phyloP scores from a whole-genome alignment of 1,284 basidiomycete species.

The Chiua sp. region DNA sequence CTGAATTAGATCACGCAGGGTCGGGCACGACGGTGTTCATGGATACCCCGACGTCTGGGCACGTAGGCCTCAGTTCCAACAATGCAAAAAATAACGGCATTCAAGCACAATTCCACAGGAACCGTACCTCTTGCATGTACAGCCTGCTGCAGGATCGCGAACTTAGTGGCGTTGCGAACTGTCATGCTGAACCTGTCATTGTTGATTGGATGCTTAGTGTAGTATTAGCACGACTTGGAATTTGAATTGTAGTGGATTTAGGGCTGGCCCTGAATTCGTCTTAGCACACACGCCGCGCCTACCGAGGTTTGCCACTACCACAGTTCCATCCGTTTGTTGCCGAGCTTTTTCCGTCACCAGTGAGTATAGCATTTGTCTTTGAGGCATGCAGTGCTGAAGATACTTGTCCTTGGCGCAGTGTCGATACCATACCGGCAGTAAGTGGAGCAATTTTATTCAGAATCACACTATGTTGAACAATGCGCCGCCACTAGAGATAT shows the following conservation, averaged over 20 bases:
- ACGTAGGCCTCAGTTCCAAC: not conserved
- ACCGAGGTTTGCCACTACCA: constrained; percentile 3
- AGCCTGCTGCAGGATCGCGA: constrained; percentile 4
- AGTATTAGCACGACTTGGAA: too few relatives aligned
- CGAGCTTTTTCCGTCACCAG: constrained; percentile 12
- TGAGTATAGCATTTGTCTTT: constrained; percentile 19
- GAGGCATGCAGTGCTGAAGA: constrained; percentile 1
- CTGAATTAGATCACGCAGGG: not conserved
- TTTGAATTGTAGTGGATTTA: constrained; percentile 30
- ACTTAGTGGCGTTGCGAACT: constrained; percentile 20
- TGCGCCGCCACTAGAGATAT: constrained; percentile 75
- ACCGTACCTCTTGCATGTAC: constrained; percentile 18
- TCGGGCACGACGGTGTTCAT: too few relatives aligned
- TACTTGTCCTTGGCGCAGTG: constrained; percentile 48
- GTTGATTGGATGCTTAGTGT: too few relatives aligned
- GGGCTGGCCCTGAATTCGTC: constrained; percentile 26
- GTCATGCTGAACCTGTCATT: constrained; percentile 1
- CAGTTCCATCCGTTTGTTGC: not conserved
- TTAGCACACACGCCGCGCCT: not conserved
- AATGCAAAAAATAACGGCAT: constrained; percentile 21
- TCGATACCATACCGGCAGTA: constrained; percentile 71
- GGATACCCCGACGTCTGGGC: not conserved
- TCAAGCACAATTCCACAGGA: constrained; percentile 27
- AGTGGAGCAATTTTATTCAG: constrained; percentile 29
- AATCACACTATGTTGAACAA: constrained; percentile 17